Evolutionary conservation across 176 grass and related monocot species (phyloP).

Genomic region (Typha latifolia): DNA sequence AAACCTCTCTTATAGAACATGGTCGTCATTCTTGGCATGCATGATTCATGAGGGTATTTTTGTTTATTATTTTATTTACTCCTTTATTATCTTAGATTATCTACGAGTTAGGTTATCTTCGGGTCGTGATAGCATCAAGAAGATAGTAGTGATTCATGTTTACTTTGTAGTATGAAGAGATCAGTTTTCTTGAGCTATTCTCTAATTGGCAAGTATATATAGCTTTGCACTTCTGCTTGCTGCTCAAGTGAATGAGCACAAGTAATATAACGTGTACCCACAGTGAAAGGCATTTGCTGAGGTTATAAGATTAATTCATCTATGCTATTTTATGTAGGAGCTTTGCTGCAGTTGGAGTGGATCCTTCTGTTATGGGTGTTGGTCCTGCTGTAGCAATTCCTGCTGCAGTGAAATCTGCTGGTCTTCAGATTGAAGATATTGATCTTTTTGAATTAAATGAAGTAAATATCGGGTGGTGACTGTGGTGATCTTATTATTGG

Average conservation of each 20-base stretch:
- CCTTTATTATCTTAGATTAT: too few species aligned
- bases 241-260: too few species aligned
- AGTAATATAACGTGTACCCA: too few species aligned
- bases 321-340: slow-evolving; percentile 38
- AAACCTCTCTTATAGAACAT: neutral
- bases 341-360: slow-evolving; percentile 85
- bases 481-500: neutral
- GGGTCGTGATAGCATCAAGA: too few species aligned
- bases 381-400: slow-evolving; percentile 94
- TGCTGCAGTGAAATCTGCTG: slow-evolving; percentile 91
- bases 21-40: neutral
- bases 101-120: too few species aligned
- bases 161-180: too few species aligned
- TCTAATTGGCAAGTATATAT: too few species aligned
- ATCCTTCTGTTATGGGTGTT: slow-evolving; percentile 89
- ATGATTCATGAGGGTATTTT: too few species aligned
- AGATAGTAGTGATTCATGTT: too few species aligned
- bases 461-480: slow-evolving; percentile 21
- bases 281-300: neutral
- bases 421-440: slow-evolving; percentile 84
- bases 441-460: slow-evolving; percentile 97
- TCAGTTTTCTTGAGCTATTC: too few species aligned
- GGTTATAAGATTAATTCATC: neutral
- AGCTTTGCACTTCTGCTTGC: too few species aligned
- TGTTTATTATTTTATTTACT: too few species aligned